Base-by-base conservation (phyloP, 2,329 filamentous ascomycete species). In the Ophiostoma fasciatum region DNA sequence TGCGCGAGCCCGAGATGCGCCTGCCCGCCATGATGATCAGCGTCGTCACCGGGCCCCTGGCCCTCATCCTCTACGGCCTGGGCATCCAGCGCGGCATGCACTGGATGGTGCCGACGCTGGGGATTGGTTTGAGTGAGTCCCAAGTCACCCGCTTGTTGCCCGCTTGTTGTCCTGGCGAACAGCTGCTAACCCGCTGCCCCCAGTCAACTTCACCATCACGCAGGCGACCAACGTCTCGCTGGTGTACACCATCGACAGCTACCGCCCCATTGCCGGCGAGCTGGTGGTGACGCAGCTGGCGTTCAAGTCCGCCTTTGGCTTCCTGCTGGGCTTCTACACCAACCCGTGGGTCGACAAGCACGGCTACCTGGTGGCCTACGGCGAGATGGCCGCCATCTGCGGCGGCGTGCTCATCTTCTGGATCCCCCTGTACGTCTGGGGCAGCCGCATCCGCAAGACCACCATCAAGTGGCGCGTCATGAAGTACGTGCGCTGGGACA, bases 261-360 rank as follows among this genome's bases (percentile, higher is more conserved):
- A 74, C 47, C 60, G 69, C 0, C 69, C 70, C 0, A 59, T 73
- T 23, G 66, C 68, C 4, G 70, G 68, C 7, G 71, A 74, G 47
- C 55, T 69, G 10, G 63, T 63, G 0, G 52, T 74, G 15, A 60
- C 68, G 0, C 60, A 68, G 19, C 54, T 69, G 42, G 66, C 59
- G 0, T 73, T 73, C 48, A 72, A 73, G 51, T 64, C 63, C 61
- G 35, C 31, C 31, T 72, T 74, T 46, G 69, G 68, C 5, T 74
- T 74, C 47, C 52, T 74, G 1, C 55, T 74, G 2, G 68, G 63
- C 0, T 74, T 74, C 47, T 74, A 74, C 47, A 73, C 67, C 2
- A 74, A 74, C 45, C 61, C 66, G 0, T 74, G 70, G 70, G 61
- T 74, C 26, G 51, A 56, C 7, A 21, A 57, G 38, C 51, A 51